A percentile compares a stretch with the other conserved stretches of the same genome.
Evolutionary conservation across 345 rosid species (phyloP).

Genomic region (Dimocarpus longan): DNA sequence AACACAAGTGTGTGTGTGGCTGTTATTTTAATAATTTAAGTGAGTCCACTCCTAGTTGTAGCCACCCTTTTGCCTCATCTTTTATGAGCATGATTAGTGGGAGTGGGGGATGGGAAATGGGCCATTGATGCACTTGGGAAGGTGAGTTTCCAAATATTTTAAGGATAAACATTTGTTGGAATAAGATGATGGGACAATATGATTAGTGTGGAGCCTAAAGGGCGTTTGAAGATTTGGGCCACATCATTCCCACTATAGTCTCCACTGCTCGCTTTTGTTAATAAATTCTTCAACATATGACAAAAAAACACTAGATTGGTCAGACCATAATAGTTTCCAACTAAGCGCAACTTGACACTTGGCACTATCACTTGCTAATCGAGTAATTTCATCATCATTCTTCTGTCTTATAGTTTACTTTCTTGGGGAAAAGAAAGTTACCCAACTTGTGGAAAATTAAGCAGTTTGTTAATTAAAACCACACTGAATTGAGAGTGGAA

Average conservation of each 20-base stretch:
- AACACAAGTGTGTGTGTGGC: not conserved
- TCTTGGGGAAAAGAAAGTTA: not conserved
- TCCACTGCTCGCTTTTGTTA: not conserved
- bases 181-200: conserved; percentile 51
- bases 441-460: not conserved
- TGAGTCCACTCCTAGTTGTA: conserved; percentile 5
- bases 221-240: conserved; percentile 33
- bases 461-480: not conserved
- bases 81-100: conserved; percentile 36
- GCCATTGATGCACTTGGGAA: conserved; percentile 30
- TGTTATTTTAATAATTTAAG: not conserved
- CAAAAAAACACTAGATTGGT: conserved; percentile 22
- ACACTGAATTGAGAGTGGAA: conserved; percentile 18
- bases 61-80: conserved; percentile 30
- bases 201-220: conserved; percentile 48
- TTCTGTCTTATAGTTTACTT: not conserved
- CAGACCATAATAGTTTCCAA: conserved; percentile 15
- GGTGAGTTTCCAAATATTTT: conserved; percentile 16
- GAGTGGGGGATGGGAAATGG: conserved; percentile 31
- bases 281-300: conserved; percentile 25
- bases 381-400: not conserved
- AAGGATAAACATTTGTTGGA: conserved; percentile 34
- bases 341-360: conserved; percentile 12
- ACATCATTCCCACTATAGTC: conserved; percentile 27
- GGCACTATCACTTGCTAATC: not conserved